Conservation (phyloP, 2,329 filamentous ascomycete genomes). For the Ophiostoma tasmaniense region DNA sequence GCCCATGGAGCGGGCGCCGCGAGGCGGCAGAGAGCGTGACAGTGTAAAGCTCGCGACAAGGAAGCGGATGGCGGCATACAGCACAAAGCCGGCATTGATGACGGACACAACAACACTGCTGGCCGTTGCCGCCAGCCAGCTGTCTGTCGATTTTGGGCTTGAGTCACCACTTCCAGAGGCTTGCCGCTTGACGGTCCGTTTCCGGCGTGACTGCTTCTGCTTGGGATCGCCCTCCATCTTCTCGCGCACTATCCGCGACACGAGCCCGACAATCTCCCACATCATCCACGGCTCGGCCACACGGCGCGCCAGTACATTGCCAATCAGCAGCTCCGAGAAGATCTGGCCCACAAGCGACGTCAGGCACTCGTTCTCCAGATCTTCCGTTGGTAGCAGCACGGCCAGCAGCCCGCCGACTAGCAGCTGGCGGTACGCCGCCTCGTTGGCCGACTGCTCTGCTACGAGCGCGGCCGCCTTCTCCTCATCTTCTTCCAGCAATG, state of each 20-base stretch:
- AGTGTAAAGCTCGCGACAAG: conserved; percentile 55
- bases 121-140: conserved; percentile 20
- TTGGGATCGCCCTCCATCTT: conserved; percentile 18
- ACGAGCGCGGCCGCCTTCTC: background rate
- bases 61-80: conserved; percentile 57
- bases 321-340: conserved; percentile 81
- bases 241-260: conserved; percentile 38
- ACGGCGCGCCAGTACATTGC: conserved; percentile 70
- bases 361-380: conserved; percentile 79
- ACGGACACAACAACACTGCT: conserved; percentile 46
- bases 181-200: background rate
- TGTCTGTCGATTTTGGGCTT: background rate
- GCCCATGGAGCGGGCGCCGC: conserved; percentile 27
- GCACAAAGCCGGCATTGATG: conserved; percentile 46
- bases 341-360: conserved; percentile 78
- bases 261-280: conserved; percentile 73
- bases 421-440: conserved; percentile 76
- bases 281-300: conserved; percentile 81
- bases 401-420: conserved; percentile 76
- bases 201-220: background rate
- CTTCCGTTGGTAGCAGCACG: conserved; percentile 81
- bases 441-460: conserved; percentile 62
- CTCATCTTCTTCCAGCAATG: background rate
- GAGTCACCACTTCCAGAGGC: background rate
- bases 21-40: conserved; percentile 56